Percentiles rank a stretch among this genome's conserved stretches.
phyloP scores from a whole-genome alignment of 2,329 filamentous ascomycete species.

The Lasiodiplodia hormozganensis region DNA sequence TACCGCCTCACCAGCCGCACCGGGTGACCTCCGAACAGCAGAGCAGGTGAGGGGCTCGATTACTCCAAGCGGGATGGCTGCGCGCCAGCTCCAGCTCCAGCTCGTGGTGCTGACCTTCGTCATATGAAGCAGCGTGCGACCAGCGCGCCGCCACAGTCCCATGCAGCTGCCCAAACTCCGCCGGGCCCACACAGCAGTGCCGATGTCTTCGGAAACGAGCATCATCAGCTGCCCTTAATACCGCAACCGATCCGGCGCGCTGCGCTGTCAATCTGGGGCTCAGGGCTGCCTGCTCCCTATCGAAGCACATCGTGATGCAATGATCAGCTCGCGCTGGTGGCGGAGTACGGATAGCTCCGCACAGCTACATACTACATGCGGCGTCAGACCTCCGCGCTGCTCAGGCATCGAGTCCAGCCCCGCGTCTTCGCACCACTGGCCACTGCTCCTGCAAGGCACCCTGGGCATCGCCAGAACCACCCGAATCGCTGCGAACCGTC shows the following conservation, averaged over 20 bases:
- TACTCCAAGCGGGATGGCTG: slow-evolving; percentile 11
- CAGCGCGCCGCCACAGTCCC: slow-evolving; percentile 3
- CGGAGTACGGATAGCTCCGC: slow-evolving; percentile 15
- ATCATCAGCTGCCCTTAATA: slow-evolving; percentile 11
- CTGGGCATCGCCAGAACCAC: slow-evolving; percentile 23
- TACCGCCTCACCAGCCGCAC: slow-evolving; percentile 2
- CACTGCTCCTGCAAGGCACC: slow-evolving; percentile 23
- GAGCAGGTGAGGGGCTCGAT: slow-evolving; percentile 16
- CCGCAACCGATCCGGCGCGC: neutral
- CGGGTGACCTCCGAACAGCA: slow-evolving; percentile 12
- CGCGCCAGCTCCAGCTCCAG: slow-evolving; percentile 2
- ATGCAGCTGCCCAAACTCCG: neutral
- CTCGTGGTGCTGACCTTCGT: slow-evolving; percentile 2
- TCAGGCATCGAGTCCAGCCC: slow-evolving; percentile 11
- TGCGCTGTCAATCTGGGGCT: neutral
- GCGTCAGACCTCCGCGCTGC: slow-evolving; percentile 4
- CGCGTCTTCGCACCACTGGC: slow-evolving; percentile 8
- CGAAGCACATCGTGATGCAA: slow-evolving; percentile 23
- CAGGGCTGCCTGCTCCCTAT: neutral
- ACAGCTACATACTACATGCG: slow-evolving; percentile 1
- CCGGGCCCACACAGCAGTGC: neutral
- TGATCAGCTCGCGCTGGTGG: slow-evolving; percentile 15
- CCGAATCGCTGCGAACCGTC: slow-evolving; percentile 4
- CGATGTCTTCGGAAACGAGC: slow-evolving; percentile 11
- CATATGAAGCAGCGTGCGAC: neutral